Evolutionary conservation across 176 grass and related monocot species (phyloP).

Genomic region (Dactylis glomerata): DNA sequence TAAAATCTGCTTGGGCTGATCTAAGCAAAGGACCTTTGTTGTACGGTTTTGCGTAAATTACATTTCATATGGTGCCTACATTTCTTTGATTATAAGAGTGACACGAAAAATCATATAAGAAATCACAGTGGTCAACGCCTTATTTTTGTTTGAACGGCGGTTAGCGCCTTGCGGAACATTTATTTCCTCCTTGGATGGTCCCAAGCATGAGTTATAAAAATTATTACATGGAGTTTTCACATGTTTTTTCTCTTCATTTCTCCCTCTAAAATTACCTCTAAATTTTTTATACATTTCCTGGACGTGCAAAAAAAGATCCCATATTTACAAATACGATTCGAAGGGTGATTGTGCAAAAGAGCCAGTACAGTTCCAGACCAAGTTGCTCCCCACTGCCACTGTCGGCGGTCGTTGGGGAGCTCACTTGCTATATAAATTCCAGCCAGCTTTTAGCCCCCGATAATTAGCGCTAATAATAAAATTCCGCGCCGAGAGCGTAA

Average conservation of each 20-base stretch:
- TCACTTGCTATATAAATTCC: slow-evolving; percentile 29
- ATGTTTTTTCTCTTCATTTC: background rate
- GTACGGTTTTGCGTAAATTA: background rate
- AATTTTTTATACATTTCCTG: background rate
- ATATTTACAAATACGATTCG: fast-evolving
- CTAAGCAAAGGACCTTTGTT: background rate
- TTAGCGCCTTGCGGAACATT: too few species aligned
- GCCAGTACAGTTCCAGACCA: background rate
- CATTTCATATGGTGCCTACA: background rate
- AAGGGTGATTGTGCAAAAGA: background rate
- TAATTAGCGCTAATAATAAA: slow-evolving; percentile 36
- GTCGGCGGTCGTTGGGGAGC: slow-evolving; percentile 46
- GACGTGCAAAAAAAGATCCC: background rate
- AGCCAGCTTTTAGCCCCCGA: slow-evolving; percentile 1
- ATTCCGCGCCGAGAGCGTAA: slow-evolving; percentile 20
- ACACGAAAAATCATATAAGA: background rate
- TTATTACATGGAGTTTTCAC: too few species aligned
- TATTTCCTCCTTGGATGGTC: too few species aligned
- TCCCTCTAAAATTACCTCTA: background rate
- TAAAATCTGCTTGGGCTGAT: background rate
- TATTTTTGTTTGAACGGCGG: too few species aligned
- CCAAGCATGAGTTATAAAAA: too few species aligned
- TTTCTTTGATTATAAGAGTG: too few species aligned
- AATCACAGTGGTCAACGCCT: too few species aligned
- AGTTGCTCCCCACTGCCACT: slow-evolving; percentile 25